Evolutionary conservation across 1,139 yeast species (phyloP).

Genomic region (Kodamaea arcana): DNA sequence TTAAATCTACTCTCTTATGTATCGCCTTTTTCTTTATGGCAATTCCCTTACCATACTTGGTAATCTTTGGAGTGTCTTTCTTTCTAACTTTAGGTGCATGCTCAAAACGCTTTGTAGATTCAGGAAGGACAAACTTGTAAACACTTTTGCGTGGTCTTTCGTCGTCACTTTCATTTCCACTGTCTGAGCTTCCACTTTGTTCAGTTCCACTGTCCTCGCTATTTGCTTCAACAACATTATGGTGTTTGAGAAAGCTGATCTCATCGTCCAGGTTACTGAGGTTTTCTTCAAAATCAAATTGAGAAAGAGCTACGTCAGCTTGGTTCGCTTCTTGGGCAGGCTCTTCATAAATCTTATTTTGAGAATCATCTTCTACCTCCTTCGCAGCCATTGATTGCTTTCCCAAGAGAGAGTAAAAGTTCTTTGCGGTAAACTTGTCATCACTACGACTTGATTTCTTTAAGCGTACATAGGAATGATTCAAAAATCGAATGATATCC

Average conservation of each 20-base stretch:
- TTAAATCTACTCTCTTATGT: slow-evolving; percentile 4
- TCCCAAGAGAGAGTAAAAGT: slow-evolving; percentile 37
- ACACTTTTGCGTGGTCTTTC: slow-evolving; percentile 14
- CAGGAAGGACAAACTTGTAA: slow-evolving; percentile 37
- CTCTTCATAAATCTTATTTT: background rate
- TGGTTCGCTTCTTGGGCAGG: background rate
- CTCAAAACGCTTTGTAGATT: slow-evolving; percentile 32
- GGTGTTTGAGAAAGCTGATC: background rate
- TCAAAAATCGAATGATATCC: slow-evolving; percentile 32
- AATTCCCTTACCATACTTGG: slow-evolving; percentile 31
- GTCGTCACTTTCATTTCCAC: slow-evolving; percentile 1
- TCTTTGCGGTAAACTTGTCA: slow-evolving; percentile 36
- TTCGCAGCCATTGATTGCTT: slow-evolving; percentile 13
- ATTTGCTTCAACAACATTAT: background rate
- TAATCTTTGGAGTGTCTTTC: slow-evolving; percentile 2
- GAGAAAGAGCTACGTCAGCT: background rate
- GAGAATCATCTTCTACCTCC: slow-evolving; percentile 3
- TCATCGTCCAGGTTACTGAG: slow-evolving; percentile 5
- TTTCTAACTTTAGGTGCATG: slow-evolving; percentile 9
- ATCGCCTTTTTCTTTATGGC: slow-evolving; percentile 26
- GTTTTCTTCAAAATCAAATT: background rate
- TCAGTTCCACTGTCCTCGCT: slow-evolving; percentile 2
- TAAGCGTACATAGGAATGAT: slow-evolving; percentile 30
- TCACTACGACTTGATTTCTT: slow-evolving; percentile 36
- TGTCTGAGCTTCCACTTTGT: background rate